Evolutionary conservation across 495 filamentous ascomycete genomes (phyloP), one percentile per base, ranked within the genome.

Genomic region (Hypoxylon rickii): DNA sequence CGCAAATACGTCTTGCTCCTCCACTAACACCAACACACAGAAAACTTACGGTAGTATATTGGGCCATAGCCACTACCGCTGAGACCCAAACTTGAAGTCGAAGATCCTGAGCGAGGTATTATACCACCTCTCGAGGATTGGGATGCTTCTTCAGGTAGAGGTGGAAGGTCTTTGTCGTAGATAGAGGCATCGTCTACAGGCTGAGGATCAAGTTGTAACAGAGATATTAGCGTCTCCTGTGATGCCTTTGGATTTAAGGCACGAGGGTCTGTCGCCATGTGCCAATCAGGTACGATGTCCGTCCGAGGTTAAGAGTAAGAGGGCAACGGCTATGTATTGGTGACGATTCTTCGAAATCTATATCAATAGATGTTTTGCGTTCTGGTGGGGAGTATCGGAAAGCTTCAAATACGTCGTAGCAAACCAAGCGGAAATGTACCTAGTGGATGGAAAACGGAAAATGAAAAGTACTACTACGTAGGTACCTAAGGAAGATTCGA

Each of bases 131-230:
- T 69, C 19, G 58, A 65, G 37, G 46, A 60, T 6, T 57, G 60
- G 15, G 58, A 62, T 32, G 43, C 51, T 21, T 72, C 63, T 17
- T 72, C 67, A 17, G 71, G 70, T 1, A 75, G 57, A 32, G 74
- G 67, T 15, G 79, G 75, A 38, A 85, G 76, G 45, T 86, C 86
- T 52, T 80, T 79, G 31, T 87, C 83, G 43, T 81, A 77, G 17
- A 76, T 61, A 13, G 80, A 73, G 0, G 77, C 71, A 7, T 79
- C 80, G 10, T 79, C 80, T 10, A 95, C 87, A 0, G 92, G 92
- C 7, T 85, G 83, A 7, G 92, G 92, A 36, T 95, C 92, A 20
- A 96, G 74, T 51, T 92, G 83, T 44, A 87, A 79, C 60, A 96
- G 82, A 20, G 86, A 89, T 26, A 83, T 69, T 33, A 85, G 71